phyloP scores from a whole-genome alignment of 1,284 basidiomycete species.

The Tilletia indica region DNA sequence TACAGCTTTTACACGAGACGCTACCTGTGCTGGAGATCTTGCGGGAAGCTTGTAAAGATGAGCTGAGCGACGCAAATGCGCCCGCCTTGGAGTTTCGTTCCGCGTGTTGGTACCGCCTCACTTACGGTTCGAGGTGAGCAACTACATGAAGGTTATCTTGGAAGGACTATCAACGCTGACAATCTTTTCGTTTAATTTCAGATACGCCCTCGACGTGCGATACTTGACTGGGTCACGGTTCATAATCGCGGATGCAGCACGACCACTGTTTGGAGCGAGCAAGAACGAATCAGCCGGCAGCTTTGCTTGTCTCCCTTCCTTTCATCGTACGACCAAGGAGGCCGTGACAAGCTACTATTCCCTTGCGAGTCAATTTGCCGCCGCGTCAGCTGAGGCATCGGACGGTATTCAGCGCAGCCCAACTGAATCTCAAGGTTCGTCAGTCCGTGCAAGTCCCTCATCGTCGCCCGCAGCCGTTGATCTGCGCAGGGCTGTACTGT shows the following conservation, averaged over 20 bases:
- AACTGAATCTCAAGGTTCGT: too few relatives aligned
- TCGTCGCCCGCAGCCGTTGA: constrained; percentile 3
- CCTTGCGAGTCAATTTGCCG: neutral
- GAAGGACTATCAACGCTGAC: neutral
- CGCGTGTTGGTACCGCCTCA: constrained; percentile 74
- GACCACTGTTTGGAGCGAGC: constrained; percentile 27
- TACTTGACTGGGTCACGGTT: constrained; percentile 66
- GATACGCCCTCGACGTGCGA: constrained; percentile 75
- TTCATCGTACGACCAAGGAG: constrained; percentile 9
- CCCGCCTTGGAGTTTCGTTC: constrained; percentile 70
- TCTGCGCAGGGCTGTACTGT: constrained; percentile 16
- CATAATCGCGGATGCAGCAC: constrained; percentile 31
- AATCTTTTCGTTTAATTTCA: constrained; percentile 44
- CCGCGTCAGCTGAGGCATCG: neutral
- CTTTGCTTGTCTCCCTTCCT: neutral
- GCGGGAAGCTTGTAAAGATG: constrained; percentile 63
- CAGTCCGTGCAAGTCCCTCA: neutral
- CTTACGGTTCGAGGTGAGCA: constrained; percentile 67
- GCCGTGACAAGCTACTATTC: constrained; percentile 6
- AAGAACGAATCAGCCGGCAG: neutral
- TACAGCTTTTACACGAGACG: constrained; percentile 69
- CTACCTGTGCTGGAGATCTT: constrained; percentile 71
- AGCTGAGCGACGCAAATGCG: constrained; percentile 53
- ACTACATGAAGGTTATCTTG: neutral
- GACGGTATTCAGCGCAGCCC: neutral